Evolutionary conservation across 495 filamentous ascomycete species (phyloP).

Genomic region (Podospora pseudopauciseta): DNA sequence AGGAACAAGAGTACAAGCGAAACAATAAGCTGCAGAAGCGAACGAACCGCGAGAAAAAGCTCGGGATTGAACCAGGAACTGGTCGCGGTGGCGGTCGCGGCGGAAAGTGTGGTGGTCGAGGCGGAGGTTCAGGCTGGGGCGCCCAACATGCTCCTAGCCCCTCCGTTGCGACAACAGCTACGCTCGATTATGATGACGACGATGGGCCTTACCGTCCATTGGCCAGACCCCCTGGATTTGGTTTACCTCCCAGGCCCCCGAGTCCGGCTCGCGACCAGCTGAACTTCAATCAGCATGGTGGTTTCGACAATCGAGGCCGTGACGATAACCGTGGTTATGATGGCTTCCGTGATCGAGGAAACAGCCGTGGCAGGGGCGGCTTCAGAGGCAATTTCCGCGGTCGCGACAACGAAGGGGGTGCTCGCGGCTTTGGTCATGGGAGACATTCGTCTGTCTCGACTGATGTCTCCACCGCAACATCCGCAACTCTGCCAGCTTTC

Average conservation of each 20-base stretch:
- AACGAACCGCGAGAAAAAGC: conserved; percentile 3
- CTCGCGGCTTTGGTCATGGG: neutral
- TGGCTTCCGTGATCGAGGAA: conserved; percentile 37
- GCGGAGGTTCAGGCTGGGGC: conserved; percentile 19
- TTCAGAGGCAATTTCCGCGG: conserved; percentile 22
- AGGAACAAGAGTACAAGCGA: conserved; percentile 76
- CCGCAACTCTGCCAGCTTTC: conserved; percentile 41
- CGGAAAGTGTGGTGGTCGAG: conserved; percentile 10
- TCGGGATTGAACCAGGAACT: neutral
- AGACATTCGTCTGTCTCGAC: conserved; percentile 29
- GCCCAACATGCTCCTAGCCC: conserved; percentile 35
- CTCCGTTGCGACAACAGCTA: conserved; percentile 14
- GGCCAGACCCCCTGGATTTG: conserved; percentile 57
- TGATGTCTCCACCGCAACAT: conserved; percentile 63
- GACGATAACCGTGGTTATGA: conserved; percentile 25
- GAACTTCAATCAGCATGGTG: neutral
- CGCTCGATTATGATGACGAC: conserved; percentile 55
- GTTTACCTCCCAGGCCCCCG: conserved; percentile 41
- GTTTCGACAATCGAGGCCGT: neutral
- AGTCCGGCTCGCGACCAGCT: conserved; percentile 28
- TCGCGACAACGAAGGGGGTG: neutral
- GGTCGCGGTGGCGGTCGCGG: conserved; percentile 34
- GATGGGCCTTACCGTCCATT: conserved; percentile 68
- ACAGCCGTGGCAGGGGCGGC: conserved; percentile 33
- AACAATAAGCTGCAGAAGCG: conserved; percentile 59